Evolutionary conservation across 2,329 filamentous ascomycete species (phyloP).

Genomic region (Penicillium olsonii): DNA sequence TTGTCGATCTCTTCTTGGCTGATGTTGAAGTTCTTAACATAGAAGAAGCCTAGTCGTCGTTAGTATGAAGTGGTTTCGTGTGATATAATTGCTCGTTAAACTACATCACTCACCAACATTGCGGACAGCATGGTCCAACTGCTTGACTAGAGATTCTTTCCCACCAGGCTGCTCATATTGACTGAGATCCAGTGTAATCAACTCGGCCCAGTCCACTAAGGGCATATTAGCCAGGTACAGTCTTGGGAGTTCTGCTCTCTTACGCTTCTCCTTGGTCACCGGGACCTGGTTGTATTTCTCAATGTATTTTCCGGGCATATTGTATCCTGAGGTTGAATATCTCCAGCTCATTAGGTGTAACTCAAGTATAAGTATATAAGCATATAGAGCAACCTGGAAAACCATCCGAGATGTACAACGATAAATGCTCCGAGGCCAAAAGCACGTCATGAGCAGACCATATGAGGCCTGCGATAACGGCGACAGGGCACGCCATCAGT

Average conservation of each 20-base stretch:
- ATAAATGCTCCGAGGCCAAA: conserved; percentile 8
- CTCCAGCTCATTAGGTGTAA: no score
- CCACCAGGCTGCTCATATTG: conserved; percentile 57
- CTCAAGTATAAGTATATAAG: background rate
- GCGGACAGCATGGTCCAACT: conserved; percentile 57
- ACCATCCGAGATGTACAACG: background rate
- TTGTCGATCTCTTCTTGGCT: conserved; percentile 60
- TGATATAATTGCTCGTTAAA: no score
- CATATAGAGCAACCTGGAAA: no score
- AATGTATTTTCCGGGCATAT: conserved; percentile 33
- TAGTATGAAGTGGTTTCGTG: no score
- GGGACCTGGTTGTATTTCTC: conserved; percentile 49
- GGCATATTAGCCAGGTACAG: conserved; percentile 17
- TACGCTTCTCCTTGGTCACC: conserved; percentile 47
- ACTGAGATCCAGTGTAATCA: conserved; percentile 59
- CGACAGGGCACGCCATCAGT: conserved; percentile 26
- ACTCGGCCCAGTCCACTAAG: conserved; percentile 54
- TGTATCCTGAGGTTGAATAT: no score
- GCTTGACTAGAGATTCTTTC: conserved; percentile 55
- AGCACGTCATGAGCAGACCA: conserved; percentile 27
- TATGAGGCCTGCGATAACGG: conserved; percentile 14
- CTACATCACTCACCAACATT: conserved; percentile 37
- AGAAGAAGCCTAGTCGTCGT: conserved; percentile 57
- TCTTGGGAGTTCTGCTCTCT: background rate
- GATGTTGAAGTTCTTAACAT: conserved; percentile 65